Evolutionary conservation across 495 filamentous ascomycete species (phyloP), one percentile per base, ranked within the genome.

Genomic region (Penicillium lagena): DNA sequence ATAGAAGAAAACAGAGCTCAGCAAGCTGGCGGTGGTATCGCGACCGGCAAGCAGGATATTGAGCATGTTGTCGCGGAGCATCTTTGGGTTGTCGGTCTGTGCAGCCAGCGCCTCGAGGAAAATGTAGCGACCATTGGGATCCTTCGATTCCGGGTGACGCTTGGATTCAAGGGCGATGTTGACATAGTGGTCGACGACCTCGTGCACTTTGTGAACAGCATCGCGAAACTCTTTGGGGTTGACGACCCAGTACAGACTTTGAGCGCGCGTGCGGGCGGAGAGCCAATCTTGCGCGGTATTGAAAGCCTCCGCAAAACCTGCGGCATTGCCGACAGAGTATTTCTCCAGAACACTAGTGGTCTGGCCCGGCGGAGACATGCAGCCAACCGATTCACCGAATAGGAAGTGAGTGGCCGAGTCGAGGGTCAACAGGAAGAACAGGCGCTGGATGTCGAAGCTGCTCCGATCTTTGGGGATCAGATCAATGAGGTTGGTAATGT

Each of bases 391-490:
- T 48, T 79, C 71, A 13, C 80, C 80, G 43, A 82, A 81, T 41
- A 87, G 64, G 55, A 87, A 86, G 35, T 85, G 81, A 0, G 82
- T 85, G 2, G 82, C 80, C 0, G 73, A 77, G 59, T 87, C 83
- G 42, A 85, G 75, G 3, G 82, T 84, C 37, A 86, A 54, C 37
- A 72, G 64, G 49, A 77, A 78, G 45, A 87, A 78, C 7, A 81
- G 65, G 1, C 59, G 61, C 48, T 83, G 76, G 28, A 87, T 70
- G 45, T 87, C 81, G 40, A 86, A 77, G n/a, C 63, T 57, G 7
- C 61, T 65, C 7, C 67, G 54, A 37, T 76, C 70, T 22, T 59
- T 59, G 9, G 72, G 73, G 17, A 78, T 58, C 1, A 62, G 47
- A 7, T 65, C 45, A 42, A 87, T 67, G 29, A 86, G 49, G 29